phyloP scores from a whole-genome alignment of 192 early-diverging fungal species.

The Coemansia sp. region DNA sequence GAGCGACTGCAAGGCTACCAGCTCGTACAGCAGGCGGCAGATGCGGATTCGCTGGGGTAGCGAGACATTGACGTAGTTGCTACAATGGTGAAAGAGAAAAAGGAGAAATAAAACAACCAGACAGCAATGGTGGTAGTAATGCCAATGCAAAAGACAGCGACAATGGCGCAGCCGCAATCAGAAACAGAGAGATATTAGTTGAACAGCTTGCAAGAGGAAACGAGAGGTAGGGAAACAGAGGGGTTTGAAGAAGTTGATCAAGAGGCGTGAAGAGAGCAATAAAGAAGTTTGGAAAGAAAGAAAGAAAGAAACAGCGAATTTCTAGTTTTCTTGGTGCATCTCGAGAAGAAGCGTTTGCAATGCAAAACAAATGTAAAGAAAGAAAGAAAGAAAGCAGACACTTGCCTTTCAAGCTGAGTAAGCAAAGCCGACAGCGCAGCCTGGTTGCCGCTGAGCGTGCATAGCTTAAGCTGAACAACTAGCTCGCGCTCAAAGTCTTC shows the following conservation, averaged over 20 bases:
- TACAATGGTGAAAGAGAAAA: constrained; percentile 17
- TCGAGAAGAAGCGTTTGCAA: neutral
- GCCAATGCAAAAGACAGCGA: too few species aligned
- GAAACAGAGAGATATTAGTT: too few species aligned
- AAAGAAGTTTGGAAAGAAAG: neutral
- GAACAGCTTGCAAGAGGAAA: neutral
- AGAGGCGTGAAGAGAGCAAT: neutral
- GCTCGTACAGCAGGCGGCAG: constrained; percentile 63
- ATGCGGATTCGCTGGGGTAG: constrained; percentile 26
- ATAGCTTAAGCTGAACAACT: constrained; percentile 36
- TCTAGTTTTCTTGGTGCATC: neutral
- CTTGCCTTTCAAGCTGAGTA: constrained; percentile 39
- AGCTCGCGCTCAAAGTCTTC: constrained; percentile 40
- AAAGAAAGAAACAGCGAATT: neutral
- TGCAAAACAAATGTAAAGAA: constrained; percentile 5
- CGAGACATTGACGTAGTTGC: constrained; percentile 40
- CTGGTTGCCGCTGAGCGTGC: constrained; percentile 31
- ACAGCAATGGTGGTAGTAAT: neutral
- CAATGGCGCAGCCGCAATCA: too few species aligned
- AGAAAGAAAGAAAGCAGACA: neutral
- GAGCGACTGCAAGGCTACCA: constrained; percentile 66
- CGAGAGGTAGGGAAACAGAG: neutral
- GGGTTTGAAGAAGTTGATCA: neutral
- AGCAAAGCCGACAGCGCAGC: constrained; percentile 27
- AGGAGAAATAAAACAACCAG: neutral